Evolutionary conservation across 345 rosid species (phyloP).

Genomic region (Eucalyptus pumila): DNA sequence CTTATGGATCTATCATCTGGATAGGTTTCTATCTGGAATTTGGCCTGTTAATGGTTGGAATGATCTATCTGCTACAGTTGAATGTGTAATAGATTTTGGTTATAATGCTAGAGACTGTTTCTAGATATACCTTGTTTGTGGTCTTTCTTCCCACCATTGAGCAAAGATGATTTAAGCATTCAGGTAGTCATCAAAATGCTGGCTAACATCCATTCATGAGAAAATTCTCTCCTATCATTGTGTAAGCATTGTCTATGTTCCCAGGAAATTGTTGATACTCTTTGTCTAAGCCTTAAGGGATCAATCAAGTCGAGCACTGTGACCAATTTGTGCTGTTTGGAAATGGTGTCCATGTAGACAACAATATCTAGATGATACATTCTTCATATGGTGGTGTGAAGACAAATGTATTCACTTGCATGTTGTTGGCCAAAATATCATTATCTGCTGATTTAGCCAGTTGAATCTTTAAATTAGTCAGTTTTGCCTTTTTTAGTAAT

Average conservation of each 20-base stretch:
- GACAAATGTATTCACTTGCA: not conserved
- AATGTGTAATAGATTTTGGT: not conserved
- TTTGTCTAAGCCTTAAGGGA: not conserved
- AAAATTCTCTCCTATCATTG: not conserved
- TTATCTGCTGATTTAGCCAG: not conserved
- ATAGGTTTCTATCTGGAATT: not conserved
- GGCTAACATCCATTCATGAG: not conserved
- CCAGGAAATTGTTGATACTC: not conserved
- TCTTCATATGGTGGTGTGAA: not conserved
- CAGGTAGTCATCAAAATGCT: not conserved
- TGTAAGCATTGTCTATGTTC: not conserved
- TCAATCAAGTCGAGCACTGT: not conserved
- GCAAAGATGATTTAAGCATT: not conserved
- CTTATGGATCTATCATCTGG: not conserved
- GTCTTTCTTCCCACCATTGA: not conserved
- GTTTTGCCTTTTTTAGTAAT: not conserved
- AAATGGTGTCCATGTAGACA: not conserved
- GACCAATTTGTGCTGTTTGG: not conserved
- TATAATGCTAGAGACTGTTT: not conserved
- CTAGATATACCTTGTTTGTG: not conserved
- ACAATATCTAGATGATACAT: not conserved
- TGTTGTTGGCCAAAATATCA: not conserved
- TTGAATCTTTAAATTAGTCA: not conserved
- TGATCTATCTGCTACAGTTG: not conserved
- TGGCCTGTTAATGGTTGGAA: not conserved